phyloP scores from a whole-genome alignment of 164 flowering plant species.

The Buxus sempervirens region DNA sequence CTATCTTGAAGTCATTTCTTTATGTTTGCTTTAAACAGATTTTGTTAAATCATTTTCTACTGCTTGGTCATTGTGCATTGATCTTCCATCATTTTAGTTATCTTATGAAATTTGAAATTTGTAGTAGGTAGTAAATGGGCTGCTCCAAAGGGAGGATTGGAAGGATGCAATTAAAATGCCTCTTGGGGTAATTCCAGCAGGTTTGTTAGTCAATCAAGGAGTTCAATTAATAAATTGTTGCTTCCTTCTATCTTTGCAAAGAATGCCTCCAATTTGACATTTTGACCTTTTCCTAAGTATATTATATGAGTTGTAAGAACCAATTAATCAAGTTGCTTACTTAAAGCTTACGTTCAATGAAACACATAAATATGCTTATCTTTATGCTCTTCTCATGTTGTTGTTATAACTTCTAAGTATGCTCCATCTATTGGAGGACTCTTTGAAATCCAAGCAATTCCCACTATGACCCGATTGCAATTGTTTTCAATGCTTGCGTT shows the following conservation, averaged over 20 bases:
- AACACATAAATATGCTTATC: too few relatives aligned
- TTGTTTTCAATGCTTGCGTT: too few relatives aligned
- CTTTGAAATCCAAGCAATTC: too few relatives aligned
- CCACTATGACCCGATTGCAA: too few relatives aligned
- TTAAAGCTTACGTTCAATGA: too few relatives aligned
- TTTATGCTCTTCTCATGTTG: too few relatives aligned
- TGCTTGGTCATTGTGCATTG: not conserved
- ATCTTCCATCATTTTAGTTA: not conserved
- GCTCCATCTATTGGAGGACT: too few relatives aligned
- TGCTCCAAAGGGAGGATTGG: constrained; percentile 90
- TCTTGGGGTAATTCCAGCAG: constrained; percentile 87
- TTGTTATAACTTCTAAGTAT: too few relatives aligned
- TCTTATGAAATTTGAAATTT: constrained; percentile 25
- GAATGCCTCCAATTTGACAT: not conserved
- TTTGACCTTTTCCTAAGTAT: too few relatives aligned
- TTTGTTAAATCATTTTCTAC: not conserved
- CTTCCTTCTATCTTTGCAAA: not conserved
- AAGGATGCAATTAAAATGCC: constrained; percentile 81
- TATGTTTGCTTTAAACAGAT: not conserved
- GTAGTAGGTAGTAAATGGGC: constrained; percentile 97
- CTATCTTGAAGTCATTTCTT: not conserved
- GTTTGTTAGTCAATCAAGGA: constrained; percentile 25
- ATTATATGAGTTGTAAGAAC: too few relatives aligned
- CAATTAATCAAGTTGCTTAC: too few relatives aligned
- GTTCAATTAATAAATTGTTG: not conserved